These are phyloP conservation scores for Rosa multiflora DNA, from an alignment of 306 rosid genomes.

Conservation along the genomic window DNA sequence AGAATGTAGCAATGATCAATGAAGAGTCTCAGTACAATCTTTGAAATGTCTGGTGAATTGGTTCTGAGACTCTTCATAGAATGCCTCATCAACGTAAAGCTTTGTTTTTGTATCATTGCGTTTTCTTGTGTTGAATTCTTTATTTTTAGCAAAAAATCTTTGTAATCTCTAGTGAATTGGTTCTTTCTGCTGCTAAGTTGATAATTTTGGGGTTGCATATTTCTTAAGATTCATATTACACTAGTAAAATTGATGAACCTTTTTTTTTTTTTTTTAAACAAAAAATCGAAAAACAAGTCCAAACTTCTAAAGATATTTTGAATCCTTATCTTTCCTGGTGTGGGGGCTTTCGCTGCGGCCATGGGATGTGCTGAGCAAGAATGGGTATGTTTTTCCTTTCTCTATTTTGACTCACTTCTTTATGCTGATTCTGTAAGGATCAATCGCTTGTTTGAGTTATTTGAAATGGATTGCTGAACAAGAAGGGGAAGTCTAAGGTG, in stretches of 20 bases:
- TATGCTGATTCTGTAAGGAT: neutral
- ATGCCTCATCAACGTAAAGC: too few species aligned
- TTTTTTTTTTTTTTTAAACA: neutral
- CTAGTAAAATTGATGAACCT: neutral
- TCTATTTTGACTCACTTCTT: neutral
- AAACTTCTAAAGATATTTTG: conserved; percentile 76
- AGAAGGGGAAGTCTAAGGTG: too few species aligned
- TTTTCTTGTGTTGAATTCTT: neutral
- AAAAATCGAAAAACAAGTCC: conserved; percentile 48
- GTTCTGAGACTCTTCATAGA: too few species aligned
- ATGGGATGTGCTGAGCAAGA: conserved; percentile 81
- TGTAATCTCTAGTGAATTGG: neutral
- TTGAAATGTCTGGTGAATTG: too few species aligned
- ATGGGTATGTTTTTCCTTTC: conserved; percentile 46
- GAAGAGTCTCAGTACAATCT: too few species aligned
- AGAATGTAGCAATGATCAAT: too few species aligned
- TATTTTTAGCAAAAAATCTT: neutral
- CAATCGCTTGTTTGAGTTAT: conserved; percentile 13
- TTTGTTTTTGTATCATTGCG: neutral
- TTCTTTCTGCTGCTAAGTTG: neutral
- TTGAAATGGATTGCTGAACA: conserved; percentile 13
- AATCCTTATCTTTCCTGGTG: conserved; percentile 84
- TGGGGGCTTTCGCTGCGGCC: conserved; percentile 90
- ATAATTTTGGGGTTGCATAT: neutral
- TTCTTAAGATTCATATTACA: neutral